Evolutionary conservation across 2,329 filamentous ascomycete species (phyloP).

Genomic region (Hypoxylon sp.): DNA sequence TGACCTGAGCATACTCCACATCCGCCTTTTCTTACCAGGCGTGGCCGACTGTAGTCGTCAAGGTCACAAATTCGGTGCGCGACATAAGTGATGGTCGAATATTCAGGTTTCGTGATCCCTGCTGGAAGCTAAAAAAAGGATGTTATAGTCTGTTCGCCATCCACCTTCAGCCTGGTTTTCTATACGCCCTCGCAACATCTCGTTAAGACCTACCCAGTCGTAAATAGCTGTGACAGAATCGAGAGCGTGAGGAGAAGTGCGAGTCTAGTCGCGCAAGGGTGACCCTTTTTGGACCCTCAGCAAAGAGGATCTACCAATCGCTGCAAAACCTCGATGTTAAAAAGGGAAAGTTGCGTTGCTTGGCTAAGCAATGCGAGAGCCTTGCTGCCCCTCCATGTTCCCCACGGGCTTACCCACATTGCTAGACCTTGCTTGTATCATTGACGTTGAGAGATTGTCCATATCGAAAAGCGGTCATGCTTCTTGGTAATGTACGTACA

Average conservation of each 20-base stretch:
- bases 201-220: conserved; percentile 29
- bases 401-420: conserved; percentile 32
- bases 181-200: conserved; percentile 25
- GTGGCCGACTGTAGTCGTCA: conserved; percentile 38
- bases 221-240: conserved; percentile 38
- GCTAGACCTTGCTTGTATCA: conserved; percentile 34
- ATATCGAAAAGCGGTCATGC: conserved; percentile 11
- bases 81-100: conserved; percentile 41
- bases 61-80: conserved; percentile 41
- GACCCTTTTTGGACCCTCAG: conserved; percentile 24
- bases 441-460: conserved; percentile 7
- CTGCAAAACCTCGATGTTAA: conserved; percentile 30
- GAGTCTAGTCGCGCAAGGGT: conserved; percentile 29
- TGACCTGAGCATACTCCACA: conserved; percentile 34
- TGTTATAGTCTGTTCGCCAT: conserved; percentile 38
- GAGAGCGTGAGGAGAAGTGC: conserved; percentile 29
- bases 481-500: conserved; percentile 18
- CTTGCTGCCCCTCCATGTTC: conserved; percentile 29
- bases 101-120: conserved; percentile 50
- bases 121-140: conserved; percentile 45
- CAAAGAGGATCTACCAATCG: conserved; percentile 35
- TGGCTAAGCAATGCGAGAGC: conserved; percentile 22
- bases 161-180: conserved; percentile 22
- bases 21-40: conserved; percentile 37
- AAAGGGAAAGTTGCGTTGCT: conserved; percentile 35